Conservation (phyloP, 768 basidiomycete genomes). For the Tricholoma terreum region DNA sequence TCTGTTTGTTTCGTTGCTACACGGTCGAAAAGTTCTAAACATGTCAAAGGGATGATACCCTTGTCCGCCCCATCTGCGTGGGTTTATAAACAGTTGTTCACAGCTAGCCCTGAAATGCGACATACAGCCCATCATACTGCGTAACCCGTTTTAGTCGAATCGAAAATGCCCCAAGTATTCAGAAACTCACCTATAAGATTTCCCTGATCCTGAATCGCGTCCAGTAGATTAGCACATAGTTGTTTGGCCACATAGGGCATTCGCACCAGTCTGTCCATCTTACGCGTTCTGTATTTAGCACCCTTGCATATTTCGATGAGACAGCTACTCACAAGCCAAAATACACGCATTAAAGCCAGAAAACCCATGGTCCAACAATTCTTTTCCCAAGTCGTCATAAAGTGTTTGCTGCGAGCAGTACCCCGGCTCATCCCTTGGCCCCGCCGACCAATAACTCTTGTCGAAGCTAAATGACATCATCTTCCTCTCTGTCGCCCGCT, state of each 20-base stretch:
- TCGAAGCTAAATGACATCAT: constrained; percentile 92
- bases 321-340: constrained; percentile 81
- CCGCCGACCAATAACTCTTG: constrained; percentile 97
- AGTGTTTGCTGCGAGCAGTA: constrained; percentile 96
- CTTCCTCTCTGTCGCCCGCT: constrained; percentile 88
- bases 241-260: not conserved
- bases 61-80: constrained; percentile 87
- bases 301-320: not conserved
- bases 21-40: constrained; percentile 86
- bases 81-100: constrained; percentile 2
- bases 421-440: constrained; percentile 79
- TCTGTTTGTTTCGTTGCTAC: constrained; percentile 59
- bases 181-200: constrained; percentile 78
- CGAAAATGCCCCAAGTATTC: not conserved
- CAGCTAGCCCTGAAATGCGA: constrained; percentile 20
- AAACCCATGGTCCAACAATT: constrained; percentile 93
- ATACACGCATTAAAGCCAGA: constrained; percentile 98
- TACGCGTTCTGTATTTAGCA: constrained; percentile 8
- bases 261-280: constrained; percentile 86
- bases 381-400: constrained; percentile 91
- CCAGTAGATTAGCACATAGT: not conserved
- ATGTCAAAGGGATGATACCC: constrained; percentile 96
- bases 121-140: constrained; percentile 95
- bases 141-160: constrained; percentile 6
- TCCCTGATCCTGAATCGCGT: constrained; percentile 69